phyloP scores from a whole-genome alignment of 176 grass and related monocot species.

The Hsuehochloa calcarea region DNA sequence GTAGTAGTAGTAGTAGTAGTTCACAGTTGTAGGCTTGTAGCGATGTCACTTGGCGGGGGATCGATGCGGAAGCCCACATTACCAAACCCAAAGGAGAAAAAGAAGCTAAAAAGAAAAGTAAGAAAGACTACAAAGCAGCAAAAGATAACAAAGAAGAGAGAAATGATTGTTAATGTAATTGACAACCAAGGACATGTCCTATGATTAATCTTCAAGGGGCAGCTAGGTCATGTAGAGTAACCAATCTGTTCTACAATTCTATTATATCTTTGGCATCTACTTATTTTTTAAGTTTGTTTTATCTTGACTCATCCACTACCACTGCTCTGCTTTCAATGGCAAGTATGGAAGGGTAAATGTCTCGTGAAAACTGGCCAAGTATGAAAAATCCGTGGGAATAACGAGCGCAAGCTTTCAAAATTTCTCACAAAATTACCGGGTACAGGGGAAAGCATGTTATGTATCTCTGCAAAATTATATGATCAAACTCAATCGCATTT shows the following conservation, averaged over 20 bases:
- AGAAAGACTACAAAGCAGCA: conserved; percentile 12
- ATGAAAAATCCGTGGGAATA: neutral
- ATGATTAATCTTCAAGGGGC: conserved; percentile 11
- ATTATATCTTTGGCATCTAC: neutral
- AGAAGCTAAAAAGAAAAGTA: neutral
- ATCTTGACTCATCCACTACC: neutral
- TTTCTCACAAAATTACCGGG: neutral
- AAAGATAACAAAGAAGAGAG: conserved; percentile 23
- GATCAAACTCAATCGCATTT: neutral
- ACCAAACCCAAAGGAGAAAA: conserved; percentile 7
- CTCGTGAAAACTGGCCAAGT: neutral
- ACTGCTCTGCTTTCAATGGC: neutral
- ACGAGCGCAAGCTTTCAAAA: neutral
- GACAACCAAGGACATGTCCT: neutral
- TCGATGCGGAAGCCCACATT: neutral
- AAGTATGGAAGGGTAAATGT: neutral
- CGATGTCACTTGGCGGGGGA: neutral
- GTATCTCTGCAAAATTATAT: neutral
- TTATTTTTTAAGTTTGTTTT: neutral
- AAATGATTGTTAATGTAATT: conserved; percentile 18
- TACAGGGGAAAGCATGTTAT: neutral
- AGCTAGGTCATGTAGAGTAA: neutral
- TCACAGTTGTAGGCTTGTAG: no score
- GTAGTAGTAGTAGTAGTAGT: neutral
- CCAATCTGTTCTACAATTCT: neutral